Conservation (phyloP, 345 rosid genomes). For the Eucalyptus regnans region DNA sequence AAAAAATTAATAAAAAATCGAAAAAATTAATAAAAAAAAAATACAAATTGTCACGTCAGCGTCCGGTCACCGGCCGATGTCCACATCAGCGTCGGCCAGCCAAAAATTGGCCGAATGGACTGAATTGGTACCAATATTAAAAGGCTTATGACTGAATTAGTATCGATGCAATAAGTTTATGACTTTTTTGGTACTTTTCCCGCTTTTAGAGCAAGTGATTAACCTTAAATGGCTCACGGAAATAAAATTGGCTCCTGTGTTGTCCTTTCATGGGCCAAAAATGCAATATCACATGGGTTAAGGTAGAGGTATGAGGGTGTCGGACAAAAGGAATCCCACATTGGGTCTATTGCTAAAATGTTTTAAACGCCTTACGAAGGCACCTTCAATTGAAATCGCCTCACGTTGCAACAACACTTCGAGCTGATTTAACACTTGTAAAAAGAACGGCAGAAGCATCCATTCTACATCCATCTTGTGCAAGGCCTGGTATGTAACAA, state of each 20-base stretch:
- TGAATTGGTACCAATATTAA: too few relatives aligned
- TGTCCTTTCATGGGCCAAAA: not conserved
- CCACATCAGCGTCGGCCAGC: too few relatives aligned
- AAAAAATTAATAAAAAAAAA: too few relatives aligned
- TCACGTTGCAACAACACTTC: constrained; percentile 25
- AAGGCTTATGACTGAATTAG: too few relatives aligned
- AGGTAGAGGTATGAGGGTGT: not conserved
- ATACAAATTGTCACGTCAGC: too few relatives aligned
- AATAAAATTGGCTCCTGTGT: not conserved
- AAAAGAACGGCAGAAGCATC: constrained; percentile 81
- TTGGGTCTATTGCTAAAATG: not conserved
- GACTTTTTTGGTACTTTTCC: too few relatives aligned
- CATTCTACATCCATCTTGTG: constrained; percentile 79
- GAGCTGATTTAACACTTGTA: constrained; percentile 71
- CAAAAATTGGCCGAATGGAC: too few relatives aligned
- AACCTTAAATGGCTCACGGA: not conserved
- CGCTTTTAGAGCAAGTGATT: too few relatives aligned
- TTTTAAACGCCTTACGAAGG: not conserved
- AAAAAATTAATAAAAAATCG: too few relatives aligned
- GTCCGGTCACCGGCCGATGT: too few relatives aligned
- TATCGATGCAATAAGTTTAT: too few relatives aligned
- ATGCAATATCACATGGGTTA: not conserved
- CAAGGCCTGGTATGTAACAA: constrained; percentile 42
- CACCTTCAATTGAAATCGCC: not conserved
- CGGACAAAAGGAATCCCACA: not conserved